A percentile compares a stretch with the other conserved stretches of the same genome.
These are phyloP conservation scores for Apium graveolens DNA, from an alignment of 129 eudicot species.

Conservation along the genomic window DNA sequence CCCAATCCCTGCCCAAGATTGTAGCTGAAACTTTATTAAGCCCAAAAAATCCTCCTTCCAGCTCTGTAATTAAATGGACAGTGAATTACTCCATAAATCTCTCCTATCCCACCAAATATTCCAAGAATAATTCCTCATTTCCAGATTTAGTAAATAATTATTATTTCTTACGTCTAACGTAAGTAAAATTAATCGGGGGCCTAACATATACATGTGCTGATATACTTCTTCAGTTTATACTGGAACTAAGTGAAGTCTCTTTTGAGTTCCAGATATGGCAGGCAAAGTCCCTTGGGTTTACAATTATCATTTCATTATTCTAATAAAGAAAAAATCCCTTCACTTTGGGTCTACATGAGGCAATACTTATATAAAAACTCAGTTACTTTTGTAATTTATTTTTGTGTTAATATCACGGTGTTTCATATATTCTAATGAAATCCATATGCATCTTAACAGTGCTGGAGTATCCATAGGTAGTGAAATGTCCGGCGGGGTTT, in stretches of 20 bases:
- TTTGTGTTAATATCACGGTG: background rate
- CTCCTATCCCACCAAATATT: too few relatives aligned
- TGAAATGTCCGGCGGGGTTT: conserved; percentile 89
- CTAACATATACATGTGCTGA: background rate
- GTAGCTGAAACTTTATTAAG: too few relatives aligned
- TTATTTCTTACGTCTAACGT: too few relatives aligned
- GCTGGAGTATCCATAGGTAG: conserved; percentile 83
- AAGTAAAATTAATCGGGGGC: too few relatives aligned
- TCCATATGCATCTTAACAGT: conserved; percentile 26
- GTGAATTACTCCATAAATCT: too few relatives aligned
- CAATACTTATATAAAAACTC: background rate
- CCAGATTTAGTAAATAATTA: too few relatives aligned
- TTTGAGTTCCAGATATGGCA: background rate
- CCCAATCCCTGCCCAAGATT: too few relatives aligned
- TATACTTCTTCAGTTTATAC: background rate
- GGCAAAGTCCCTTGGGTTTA: background rate
- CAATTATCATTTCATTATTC: background rate
- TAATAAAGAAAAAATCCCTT: background rate
- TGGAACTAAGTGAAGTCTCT: background rate
- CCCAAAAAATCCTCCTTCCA: too few relatives aligned
- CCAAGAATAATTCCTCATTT: too few relatives aligned
- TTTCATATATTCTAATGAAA: conserved; percentile 4
- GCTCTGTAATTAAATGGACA: too few relatives aligned
- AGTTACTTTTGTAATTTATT: background rate
- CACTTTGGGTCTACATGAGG: background rate